Base-by-base conservation (phyloP, 2,329 filamentous ascomycete species). In the Exutisphaerella laricina region DNA sequence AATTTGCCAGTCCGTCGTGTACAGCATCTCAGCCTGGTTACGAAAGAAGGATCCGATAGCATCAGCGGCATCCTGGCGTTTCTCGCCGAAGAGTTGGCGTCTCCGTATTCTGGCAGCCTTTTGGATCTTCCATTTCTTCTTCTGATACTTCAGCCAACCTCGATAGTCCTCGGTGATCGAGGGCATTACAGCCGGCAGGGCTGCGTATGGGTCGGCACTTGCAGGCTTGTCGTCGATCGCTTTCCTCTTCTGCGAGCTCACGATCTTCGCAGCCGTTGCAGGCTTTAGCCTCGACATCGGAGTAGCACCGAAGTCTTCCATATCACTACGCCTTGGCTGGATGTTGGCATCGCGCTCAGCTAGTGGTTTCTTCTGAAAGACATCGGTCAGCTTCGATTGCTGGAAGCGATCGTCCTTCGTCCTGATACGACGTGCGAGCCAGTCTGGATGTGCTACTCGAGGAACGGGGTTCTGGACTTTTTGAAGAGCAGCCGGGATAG, bases 41-140 rank as follows among this genome's bases (percentile, higher is more conserved):
- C 89, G 81, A 74, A 98, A 96, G 59, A 84, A 79, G 29, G 75
- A 76, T 43, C 82, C 83, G 52, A 84, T 72, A 0, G 74, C 73
- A 59, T 83, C 79, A 2, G 73, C 72, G 10, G 74, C 69, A 55
- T 77, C 70, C 36, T 72, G 73, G 8, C 82, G 78, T 44, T 84
- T 82, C 58, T 98, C 90, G 46, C 92, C 92, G 58, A 98, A 98
- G 1, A 98, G 72, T 62, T 98, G 92, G 36, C 90, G 79, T 51
- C 94, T 78, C 31, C 90, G 82, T 47, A 83, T 75, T 16, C 92
- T 80, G 23, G 90, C 88, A 62, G 94, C 85, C 60, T 88, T 94
- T 63, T 99, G 92, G 26, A 97, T 84, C 70, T 90, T 96, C 92
- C 92, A 99, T 66, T 98, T 98, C 69, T 89, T 80, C 67, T 99